Conservation (phyloP, 805 yeast genomes). For the Metschnikowia anglica region DNA sequence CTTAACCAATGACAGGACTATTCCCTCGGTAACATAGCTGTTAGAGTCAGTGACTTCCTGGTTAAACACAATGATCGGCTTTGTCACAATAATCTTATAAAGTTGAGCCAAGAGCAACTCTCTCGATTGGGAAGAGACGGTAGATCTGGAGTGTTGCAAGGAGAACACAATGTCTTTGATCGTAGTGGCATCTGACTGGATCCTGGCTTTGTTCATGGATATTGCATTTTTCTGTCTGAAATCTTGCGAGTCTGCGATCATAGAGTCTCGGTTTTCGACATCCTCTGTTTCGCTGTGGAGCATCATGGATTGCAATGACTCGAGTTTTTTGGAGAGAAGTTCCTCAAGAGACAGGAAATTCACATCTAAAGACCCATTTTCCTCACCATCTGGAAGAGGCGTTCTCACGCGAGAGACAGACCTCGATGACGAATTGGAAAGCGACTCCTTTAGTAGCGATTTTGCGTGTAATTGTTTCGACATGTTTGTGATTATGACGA, state of each 20-base stretch:
- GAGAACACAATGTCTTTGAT: constrained; percentile 48
- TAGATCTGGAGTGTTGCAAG: constrained; percentile 40
- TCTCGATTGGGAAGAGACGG: constrained; percentile 47
- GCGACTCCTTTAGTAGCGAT: constrained; percentile 17
- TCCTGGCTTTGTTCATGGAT: constrained; percentile 35
- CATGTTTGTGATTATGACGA: constrained; percentile 7
- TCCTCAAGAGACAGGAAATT: constrained; percentile 38
- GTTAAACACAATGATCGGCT: constrained; percentile 37
- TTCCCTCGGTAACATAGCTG: constrained; percentile 39
- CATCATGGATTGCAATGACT: constrained; percentile 28
- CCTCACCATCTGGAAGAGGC: constrained; percentile 34
- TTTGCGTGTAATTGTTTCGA: constrained; percentile 14
- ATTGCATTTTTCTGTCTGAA: constrained; percentile 30
- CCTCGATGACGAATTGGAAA: constrained; percentile 32
- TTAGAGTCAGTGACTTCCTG: constrained; percentile 33
- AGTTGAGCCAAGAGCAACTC: constrained; percentile 52
- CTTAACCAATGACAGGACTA: constrained; percentile 34
- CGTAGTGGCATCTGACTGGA: constrained; percentile 37
- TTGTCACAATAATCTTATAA: constrained; percentile 45
- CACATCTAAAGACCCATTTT: constrained; percentile 36
- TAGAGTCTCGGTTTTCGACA: constrained; percentile 21
- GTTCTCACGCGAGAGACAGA: constrained; percentile 36
- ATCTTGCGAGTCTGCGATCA: constrained; percentile 23
- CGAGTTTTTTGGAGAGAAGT: constrained; percentile 31
- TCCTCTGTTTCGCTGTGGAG: constrained; percentile 19